Conservation (phyloP, 768 basidiomycete genomes). For the Tylopilus subfusipes region DNA sequence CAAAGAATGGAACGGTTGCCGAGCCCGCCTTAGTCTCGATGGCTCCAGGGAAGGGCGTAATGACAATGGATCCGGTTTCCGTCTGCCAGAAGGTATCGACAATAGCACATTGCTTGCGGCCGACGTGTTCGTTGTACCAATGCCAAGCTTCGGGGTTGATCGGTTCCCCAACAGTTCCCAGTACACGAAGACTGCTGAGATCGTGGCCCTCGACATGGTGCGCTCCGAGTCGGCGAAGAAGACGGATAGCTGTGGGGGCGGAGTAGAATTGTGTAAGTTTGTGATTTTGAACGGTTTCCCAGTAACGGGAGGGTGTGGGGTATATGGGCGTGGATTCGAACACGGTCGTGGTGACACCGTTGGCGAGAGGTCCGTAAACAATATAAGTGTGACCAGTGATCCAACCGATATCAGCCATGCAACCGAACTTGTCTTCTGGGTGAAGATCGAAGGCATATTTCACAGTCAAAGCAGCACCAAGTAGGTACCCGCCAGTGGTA, state of each 20-base stretch:
- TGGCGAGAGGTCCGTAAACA: constrained; percentile 90
- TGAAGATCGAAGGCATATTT: constrained; percentile 99
- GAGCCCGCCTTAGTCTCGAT: constrained; percentile 95
- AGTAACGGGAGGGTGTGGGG: constrained; percentile 94
- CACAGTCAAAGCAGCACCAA: constrained; percentile 86
- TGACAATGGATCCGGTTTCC: constrained; percentile 93
- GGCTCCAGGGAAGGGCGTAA: constrained; percentile 95
- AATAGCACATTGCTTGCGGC: constrained; percentile 81
- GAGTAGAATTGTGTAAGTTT: constrained; percentile 96
- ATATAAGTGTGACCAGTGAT: constrained; percentile 98
- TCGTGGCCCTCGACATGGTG: constrained; percentile 84
- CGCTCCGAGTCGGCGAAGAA: constrained; percentile 80
- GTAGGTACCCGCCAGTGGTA: constrained; percentile 85
- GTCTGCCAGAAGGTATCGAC: constrained; percentile 99
- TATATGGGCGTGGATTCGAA: constrained; percentile 98
- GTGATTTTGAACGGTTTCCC: constrained; percentile 92
- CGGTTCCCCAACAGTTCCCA: constrained; percentile 95
- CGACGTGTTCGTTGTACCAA: constrained; percentile 97
- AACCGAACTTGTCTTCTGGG: constrained; percentile 92
- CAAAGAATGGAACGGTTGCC: constrained; percentile 98
- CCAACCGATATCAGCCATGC: constrained; percentile 99
- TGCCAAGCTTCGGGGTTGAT: constrained; percentile 99
- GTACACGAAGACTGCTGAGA: constrained; percentile 74
- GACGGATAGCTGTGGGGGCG: constrained; percentile 91
- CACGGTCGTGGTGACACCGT: constrained; percentile 79